Base-by-base conservation (phyloP, 257 asterid species). In the Salvia miltiorrhiza region DNA sequence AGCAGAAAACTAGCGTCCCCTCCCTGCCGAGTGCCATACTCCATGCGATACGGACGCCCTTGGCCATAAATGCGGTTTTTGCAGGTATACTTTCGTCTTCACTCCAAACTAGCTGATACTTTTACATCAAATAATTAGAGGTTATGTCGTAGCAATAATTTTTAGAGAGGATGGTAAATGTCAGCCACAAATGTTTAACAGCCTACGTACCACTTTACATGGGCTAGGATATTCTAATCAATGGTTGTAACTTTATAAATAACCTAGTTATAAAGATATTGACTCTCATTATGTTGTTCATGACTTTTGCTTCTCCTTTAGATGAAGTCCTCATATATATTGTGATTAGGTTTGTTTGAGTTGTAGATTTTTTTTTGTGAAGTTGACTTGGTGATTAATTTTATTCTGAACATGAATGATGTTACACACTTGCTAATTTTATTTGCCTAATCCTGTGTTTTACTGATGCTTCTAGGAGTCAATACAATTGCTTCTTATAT, bases 401-500 rank as follows among this genome's bases (percentile, higher is more conserved):
- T 13, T 53, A 20, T 9, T 11, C 30, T 50, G 30, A 19, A 50
- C 59, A 52, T 24, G 14, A n/a, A n/a, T n/a, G n/a, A n/a, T n/a
- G n/a, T n/a, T n/a, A n/a, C n/a, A n/a, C n/a, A 26, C 20, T 54
- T 10, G 24, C 49, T 44, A 45, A 3, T 20, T 16, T 13, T 24
- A 30, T 28, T 72, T 53, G 11, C 48, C 9, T 9, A n/a, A 19
- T 40, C 39, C 35, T 5, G 19, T 40, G 61, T 50, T 73, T 47
- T 73, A 11, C 5, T 63, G 32, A 4, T 76, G 52, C 47, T 79
- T 66, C 17, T 70, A 92, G 97, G 98, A 32, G 82, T 82, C 59
- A 90, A 87, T 53, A 90, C 98, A 41, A 33, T 76, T 63, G 88
- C 97, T 37, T 92, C 97, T 32, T 92, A 88, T 70, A 73, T 80